Evolutionary conservation across 108 stramenopile genomes (phyloP).

Genomic region (Thalassiosira profunda): DNA sequence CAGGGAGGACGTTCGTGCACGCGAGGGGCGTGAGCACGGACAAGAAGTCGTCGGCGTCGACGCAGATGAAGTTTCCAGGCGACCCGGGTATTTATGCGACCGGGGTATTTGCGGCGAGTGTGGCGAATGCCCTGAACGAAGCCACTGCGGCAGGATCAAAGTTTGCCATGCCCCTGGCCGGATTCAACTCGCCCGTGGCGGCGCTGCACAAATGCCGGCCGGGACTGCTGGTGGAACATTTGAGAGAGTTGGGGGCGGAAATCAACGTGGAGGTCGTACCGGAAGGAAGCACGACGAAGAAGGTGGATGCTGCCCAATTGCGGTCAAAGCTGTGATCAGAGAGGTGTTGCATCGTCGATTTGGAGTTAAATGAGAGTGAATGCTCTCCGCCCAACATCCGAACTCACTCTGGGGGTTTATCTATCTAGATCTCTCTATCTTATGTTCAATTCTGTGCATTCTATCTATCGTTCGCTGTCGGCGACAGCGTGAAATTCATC

Average conservation of each 20-base stretch:
- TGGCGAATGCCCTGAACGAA: constrained; percentile 18
- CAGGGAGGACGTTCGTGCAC: constrained; percentile 10
- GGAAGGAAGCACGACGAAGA: background rate
- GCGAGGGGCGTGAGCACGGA: background rate
- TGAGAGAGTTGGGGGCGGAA: constrained; percentile 23
- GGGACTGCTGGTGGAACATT: constrained; percentile 16
- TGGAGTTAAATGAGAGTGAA: too few relatives aligned
- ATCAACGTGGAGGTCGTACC: constrained; percentile 21
- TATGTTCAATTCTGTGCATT: background rate
- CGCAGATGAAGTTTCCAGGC: constrained; percentile 13
- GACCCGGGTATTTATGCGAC: constrained; percentile 36
- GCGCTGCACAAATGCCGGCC: constrained; percentile 12
- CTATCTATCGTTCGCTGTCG: background rate
- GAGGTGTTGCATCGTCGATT: too few relatives aligned
- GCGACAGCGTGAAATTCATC: background rate
- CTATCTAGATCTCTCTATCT: background rate
- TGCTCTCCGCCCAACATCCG: too few relatives aligned
- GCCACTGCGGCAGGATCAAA: background rate
- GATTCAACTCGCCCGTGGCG: constrained; percentile 28
- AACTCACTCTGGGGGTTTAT: too few relatives aligned
- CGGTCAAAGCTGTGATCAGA: constrained; percentile 26
- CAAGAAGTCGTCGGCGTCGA: background rate
- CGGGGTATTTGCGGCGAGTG: constrained; percentile 11
- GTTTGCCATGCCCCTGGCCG: constrained; percentile 1
- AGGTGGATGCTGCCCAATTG: constrained; percentile 5